Evolutionary conservation across 805 yeast species (phyloP), one percentile per base, ranked within the genome.

Genomic region (Barnettozyma sp.): DNA sequence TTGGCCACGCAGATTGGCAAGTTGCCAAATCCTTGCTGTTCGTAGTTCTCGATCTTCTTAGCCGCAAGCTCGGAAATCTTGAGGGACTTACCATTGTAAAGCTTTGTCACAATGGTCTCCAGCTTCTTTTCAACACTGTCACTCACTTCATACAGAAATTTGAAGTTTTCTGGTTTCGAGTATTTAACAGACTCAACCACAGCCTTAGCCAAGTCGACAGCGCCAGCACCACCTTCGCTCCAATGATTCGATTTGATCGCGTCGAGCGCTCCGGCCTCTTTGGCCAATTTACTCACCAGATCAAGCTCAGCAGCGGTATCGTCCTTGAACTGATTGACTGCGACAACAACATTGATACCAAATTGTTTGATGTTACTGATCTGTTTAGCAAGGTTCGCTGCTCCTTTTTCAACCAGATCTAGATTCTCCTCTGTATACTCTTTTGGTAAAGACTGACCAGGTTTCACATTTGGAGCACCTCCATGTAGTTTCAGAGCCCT

Each of bases 401-500:
- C 77, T 43, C 94, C 94, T 34, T 65, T 69, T 48, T 70, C 60
- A 49, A 82, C 78, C 50, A 81, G 64, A 15, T 78, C 86, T 44
- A 76, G 67, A 59, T 82, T 77, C 58, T 82, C 94, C 49, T 70
- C 70, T 15, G 76, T 66, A 63, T 82, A 82, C 55, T 73, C 90
- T 22, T 73, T 65, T 42, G 90, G 85, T 56, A 82, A 68, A 38
- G 85, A 68, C 44, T 82, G 82, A 53, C 92, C 94, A 29, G 94
- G 86, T 61, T 81, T 82, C 39, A 82, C 90, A 50, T 81, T 87
- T 33, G 92, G 85, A 35, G 87, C 94, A 54, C 94, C 94, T 56
- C 94, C 94, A 56, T 82, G 94, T 33, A 82, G 76, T 60, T 82
- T 82, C 61, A 82, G 67, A 18, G 94, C 94, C 63, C 94, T 73